phyloP scores from a whole-genome alignment of 345 rosid species.

The Trapa bicornis region DNA sequence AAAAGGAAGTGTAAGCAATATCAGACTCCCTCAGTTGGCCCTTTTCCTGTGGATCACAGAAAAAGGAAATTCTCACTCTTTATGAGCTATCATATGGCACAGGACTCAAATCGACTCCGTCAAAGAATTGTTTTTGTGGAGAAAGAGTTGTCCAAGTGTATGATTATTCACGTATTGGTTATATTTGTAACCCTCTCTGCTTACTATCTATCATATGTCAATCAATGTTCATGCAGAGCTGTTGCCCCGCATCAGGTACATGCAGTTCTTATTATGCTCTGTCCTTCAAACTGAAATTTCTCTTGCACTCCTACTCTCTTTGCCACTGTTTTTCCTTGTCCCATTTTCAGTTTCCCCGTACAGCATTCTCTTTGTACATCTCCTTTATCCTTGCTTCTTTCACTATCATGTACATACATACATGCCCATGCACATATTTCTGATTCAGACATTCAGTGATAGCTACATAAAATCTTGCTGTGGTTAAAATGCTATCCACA shows the following conservation, averaged over 20 bases:
- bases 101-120: too few species aligned
- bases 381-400: not conserved
- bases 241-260: not conserved
- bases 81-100: too few species aligned
- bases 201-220: not conserved
- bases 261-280: not conserved
- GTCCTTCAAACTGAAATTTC: not conserved
- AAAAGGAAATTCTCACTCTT: too few species aligned
- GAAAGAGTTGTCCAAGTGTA: too few species aligned
- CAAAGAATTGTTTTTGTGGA: too few species aligned
- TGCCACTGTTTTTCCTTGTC: not conserved
- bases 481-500: constrained; percentile 1
- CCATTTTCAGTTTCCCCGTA: not conserved
- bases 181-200: not conserved
- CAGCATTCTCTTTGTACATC: not conserved
- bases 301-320: not conserved
- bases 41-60: not conserved
- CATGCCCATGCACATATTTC: not conserved
- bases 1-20: not conserved
- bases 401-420: not conserved
- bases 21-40: not conserved
- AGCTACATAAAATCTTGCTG: not conserved
- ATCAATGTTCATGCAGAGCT: not conserved
- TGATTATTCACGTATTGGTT: too few species aligned
- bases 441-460: not conserved